A percentile compares a stretch with the other conserved stretches of the same genome.
These are phyloP conservation scores for Circinella umbellata DNA, from an alignment of 371 early-diverging fungal species.

Conservation along the genomic window DNA sequence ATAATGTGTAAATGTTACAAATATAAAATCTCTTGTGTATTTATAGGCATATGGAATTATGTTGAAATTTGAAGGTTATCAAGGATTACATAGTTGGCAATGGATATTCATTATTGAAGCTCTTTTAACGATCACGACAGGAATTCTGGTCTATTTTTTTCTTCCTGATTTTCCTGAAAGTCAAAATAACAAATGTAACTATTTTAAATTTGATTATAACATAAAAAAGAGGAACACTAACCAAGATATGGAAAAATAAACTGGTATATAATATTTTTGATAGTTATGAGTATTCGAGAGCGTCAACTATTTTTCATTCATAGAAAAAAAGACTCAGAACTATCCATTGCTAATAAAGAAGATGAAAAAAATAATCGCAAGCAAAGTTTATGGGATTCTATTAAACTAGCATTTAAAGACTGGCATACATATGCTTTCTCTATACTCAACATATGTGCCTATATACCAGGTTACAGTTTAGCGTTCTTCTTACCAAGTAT, in stretches of 20 bases:
- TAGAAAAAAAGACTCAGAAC: conserved; percentile 43
- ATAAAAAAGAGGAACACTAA: background rate
- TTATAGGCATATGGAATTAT: conserved; percentile 52
- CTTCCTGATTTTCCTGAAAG: conserved; percentile 78
- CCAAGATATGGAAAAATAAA: too few species aligned
- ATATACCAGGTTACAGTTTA: conserved; percentile 61
- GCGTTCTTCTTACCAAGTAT: conserved; percentile 75
- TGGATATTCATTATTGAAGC: conserved; percentile 82
- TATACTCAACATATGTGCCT: conserved; percentile 52
- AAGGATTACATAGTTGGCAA: conserved; percentile 56
- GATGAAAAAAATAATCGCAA: conserved; percentile 63
- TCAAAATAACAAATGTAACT: conserved; percentile 16
- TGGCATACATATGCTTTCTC: conserved; percentile 60
- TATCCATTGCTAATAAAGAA: conserved; percentile 27
- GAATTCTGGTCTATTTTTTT: conserved; percentile 58
- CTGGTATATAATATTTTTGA: background rate
- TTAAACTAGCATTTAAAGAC: conserved; percentile 56
- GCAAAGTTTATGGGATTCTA: conserved; percentile 60
- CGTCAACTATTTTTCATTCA: conserved; percentile 60
- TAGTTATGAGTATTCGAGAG: conserved; percentile 31
- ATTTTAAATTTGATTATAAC: background rate
- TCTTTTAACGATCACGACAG: conserved; percentile 64
- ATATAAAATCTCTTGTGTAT: too few species aligned
- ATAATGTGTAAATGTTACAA: too few species aligned
- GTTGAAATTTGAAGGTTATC: conserved; percentile 57